These are phyloP conservation scores for Biscogniauxia mediterranea DNA, from an alignment of 2,329 filamentous ascomycete species.

Conservation along the genomic window DNA sequence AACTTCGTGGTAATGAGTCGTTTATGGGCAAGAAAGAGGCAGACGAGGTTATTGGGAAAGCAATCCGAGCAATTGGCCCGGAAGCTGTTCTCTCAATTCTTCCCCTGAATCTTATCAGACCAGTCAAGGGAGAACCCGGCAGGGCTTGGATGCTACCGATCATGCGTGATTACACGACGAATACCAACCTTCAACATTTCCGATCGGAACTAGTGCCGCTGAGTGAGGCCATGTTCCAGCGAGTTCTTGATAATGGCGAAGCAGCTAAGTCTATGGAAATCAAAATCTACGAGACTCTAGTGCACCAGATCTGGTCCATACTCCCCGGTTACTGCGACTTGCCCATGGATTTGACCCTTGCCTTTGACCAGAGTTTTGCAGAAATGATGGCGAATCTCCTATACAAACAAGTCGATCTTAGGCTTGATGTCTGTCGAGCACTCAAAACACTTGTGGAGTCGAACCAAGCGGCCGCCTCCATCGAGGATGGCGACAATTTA, in stretches of 20 bases:
- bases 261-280: conserved; percentile 91
- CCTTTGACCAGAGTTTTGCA: conserved; percentile 86
- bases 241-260: conserved; percentile 76
- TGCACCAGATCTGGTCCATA: conserved; percentile 92
- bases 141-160: conserved; percentile 94
- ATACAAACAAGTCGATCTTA: conserved; percentile 86
- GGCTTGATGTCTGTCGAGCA: conserved; percentile 82
- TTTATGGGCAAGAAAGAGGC: conserved; percentile 95
- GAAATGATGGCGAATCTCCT: conserved; percentile 88
- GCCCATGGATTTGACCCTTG: conserved; percentile 71
- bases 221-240: conserved; percentile 87
- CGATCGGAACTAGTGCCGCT: conserved; percentile 81
- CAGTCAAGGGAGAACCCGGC: conserved; percentile 74
- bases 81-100: conserved; percentile 78
- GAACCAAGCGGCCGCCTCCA: conserved; percentile 74
- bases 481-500: conserved; percentile 69
- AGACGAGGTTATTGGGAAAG: conserved; percentile 84
- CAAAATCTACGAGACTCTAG: conserved; percentile 89
- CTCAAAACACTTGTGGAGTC: conserved; percentile 88
- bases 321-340: conserved; percentile 94
- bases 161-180: conserved; percentile 83
- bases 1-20: conserved; percentile 81
- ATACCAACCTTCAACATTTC: conserved; percentile 85
- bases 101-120: conserved; percentile 80
- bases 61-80: conserved; percentile 86